phyloP scores from a whole-genome alignment of 1,284 basidiomycete species.

The Hemileia vastatrix region DNA sequence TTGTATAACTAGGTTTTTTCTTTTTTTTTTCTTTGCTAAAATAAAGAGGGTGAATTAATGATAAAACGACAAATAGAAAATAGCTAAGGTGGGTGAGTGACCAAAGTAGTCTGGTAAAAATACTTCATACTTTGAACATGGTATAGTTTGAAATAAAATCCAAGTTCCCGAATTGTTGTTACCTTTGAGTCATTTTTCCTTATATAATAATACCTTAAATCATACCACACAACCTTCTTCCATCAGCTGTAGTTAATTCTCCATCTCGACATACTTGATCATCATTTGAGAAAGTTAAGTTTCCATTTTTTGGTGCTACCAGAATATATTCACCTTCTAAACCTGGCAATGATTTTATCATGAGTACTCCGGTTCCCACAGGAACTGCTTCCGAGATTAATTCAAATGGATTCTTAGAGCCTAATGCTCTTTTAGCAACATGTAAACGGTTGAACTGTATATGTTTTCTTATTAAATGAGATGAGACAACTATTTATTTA shows the following conservation, averaged over 20 bases:
- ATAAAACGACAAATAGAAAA: too few species aligned
- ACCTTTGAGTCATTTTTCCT: too few species aligned
- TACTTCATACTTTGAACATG: too few species aligned
- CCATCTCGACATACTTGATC: not conserved
- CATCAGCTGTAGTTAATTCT: not conserved
- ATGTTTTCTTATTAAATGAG: conserved; percentile 3
- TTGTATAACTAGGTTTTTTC: too few species aligned
- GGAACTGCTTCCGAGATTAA: conserved; percentile 3
- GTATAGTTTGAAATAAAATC: too few species aligned
- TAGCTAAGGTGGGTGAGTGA: too few species aligned
- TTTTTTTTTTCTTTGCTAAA: too few species aligned
- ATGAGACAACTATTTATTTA: conserved; percentile 5
- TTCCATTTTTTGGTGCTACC: not conserved
- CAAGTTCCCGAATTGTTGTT: too few species aligned
- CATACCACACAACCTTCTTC: not conserved
- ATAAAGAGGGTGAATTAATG: too few species aligned
- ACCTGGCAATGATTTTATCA: conserved; percentile 11
- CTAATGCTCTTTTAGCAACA: conserved; percentile 1
- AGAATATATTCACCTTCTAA: conserved; percentile 7
- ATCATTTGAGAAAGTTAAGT: not conserved
- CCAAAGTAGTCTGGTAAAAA: too few species aligned
- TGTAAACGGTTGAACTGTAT: not conserved
- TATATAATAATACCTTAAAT: not conserved
- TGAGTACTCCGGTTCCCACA: conserved; percentile 5
- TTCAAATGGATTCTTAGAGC: not conserved